phyloP scores from a whole-genome alignment of 164 flowering plant genomes.

The Chloranthus sessilifolius region DNA sequence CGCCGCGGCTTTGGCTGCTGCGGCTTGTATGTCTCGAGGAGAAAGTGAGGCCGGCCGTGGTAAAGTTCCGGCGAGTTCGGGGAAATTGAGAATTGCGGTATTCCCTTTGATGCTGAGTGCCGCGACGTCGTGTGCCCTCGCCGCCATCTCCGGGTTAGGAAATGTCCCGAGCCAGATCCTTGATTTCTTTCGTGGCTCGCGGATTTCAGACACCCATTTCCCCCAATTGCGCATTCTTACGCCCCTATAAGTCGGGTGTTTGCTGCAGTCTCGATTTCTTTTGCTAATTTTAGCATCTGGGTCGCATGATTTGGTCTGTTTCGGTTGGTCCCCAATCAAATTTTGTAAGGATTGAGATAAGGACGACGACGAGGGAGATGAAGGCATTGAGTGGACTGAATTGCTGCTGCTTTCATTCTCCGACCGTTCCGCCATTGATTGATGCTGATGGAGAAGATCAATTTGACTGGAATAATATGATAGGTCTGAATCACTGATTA shows the following conservation, averaged over 20 bases:
- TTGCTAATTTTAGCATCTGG: constrained; percentile 13
- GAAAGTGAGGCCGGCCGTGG: constrained; percentile 56
- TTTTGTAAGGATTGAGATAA: background rate
- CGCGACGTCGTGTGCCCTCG: constrained; percentile 84
- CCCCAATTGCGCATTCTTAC: constrained; percentile 88
- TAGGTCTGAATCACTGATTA: too few species aligned
- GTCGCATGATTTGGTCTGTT: background rate
- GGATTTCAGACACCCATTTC: constrained; percentile 92
- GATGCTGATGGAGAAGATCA: too few species aligned
- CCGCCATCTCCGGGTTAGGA: constrained; percentile 82
- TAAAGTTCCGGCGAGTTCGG: constrained; percentile 43
- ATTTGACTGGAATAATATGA: too few species aligned
- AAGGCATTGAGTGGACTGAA: constrained; percentile 17
- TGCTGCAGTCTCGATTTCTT: constrained; percentile 28
- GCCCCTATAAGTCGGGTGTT: constrained; percentile 66
- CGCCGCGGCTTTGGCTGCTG: constrained; percentile 69
- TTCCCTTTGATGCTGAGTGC: constrained; percentile 64
- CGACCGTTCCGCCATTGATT: constrained; percentile 16
- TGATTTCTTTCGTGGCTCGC: constrained; percentile 79
- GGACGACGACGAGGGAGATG: constrained; percentile 11
- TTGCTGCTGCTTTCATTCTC: constrained; percentile 29
- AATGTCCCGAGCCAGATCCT: constrained; percentile 91
- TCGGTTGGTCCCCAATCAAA: too few species aligned
- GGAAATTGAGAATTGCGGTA: constrained; percentile 71
- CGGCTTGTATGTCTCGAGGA: constrained; percentile 66